Evolutionary conservation across 192 early-diverging fungal genomes (phyloP), one percentile per base, ranked within the genome.

Genomic region (Fimicolochytrium jonesii): DNA sequence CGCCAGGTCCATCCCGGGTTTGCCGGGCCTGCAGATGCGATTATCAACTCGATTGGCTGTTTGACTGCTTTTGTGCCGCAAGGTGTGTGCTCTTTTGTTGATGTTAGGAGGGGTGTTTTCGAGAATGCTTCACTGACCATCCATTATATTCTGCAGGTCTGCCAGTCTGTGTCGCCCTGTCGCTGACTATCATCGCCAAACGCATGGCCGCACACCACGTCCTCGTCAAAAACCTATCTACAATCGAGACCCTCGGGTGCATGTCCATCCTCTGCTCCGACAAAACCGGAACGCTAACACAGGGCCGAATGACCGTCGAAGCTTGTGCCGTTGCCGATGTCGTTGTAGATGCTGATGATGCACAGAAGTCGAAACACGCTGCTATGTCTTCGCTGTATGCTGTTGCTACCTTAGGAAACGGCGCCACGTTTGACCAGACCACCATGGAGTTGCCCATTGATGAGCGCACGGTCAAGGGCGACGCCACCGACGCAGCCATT

Each of bases 261-360:
- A 84, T 92, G 46, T 82, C 71, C 56, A 82, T 90, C 6, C 53
- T 86, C 32, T 82, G 80, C 71, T 91, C 88, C 36, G 92, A 96
- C 70, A 96, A 96, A 76, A 94, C 93, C n/a, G 93, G 92, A 0
- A 96, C 92, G 6, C 70, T 96, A 35, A 96, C 93, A 11, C 77
- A 83, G 56, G 82, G 86, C 75, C 74, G 81, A 44, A 92, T 96
- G 90, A 64, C 63, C 28, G 85, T 87, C 17, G n/a, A n/a, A n/a
- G n/a, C n/a, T n/a, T n/a, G n/a, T n/a, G n/a, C n/a, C n/a, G n/a
- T n/a, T n/a, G n/a, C n/a, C n/a, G n/a, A n/a, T n/a, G n/a, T n/a
- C n/a, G n/a, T n/a, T n/a, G n/a, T n/a, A n/a, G n/a, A n/a, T n/a
- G n/a, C n/a, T n/a, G n/a, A n/a, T n/a, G n/a, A n/a, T n/a, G n/a